A percentile compares a stretch with the other conserved stretches of the same genome.
Evolutionary conservation across 73 alveolate genomes (phyloP).

Genomic region (Paramecium caudatum): DNA sequence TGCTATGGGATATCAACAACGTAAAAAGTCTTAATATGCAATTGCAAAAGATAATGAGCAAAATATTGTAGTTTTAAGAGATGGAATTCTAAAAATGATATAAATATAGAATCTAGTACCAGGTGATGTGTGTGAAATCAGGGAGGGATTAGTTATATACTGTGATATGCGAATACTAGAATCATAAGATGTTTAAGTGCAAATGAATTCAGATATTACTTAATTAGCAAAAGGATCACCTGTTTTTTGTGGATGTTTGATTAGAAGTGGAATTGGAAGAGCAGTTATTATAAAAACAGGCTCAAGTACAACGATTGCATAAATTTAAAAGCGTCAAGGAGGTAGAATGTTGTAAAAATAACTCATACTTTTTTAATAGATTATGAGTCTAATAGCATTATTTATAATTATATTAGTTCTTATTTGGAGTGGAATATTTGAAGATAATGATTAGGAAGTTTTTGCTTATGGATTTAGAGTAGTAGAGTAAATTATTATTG

Average conservation of each 20-base stretch:
- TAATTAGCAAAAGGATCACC: slow-evolving; percentile 9
- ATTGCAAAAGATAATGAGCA: slow-evolving; percentile 1
- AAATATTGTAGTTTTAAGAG: neutral
- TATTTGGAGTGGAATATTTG: slow-evolving; percentile 22
- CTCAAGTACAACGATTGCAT: slow-evolving; percentile 59
- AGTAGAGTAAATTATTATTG: slow-evolving; percentile 20
- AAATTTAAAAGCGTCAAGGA: slow-evolving; percentile 9
- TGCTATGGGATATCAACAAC: slow-evolving; percentile 31
- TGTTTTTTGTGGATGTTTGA: slow-evolving; percentile 36
- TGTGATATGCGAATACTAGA: slow-evolving; percentile 49
- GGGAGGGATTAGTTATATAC: slow-evolving; percentile 10
- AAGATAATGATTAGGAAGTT: neutral
- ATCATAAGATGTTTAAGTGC: slow-evolving; percentile 35
- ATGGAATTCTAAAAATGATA: neutral
- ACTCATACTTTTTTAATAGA: slow-evolving; percentile 10
- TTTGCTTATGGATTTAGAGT: slow-evolving; percentile 54
- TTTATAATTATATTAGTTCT: slow-evolving; percentile 9
- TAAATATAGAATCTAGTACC: neutral
- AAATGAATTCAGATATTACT: slow-evolving; percentile 33
- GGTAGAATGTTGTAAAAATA: slow-evolving; percentile 1
- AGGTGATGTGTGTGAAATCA: slow-evolving; percentile 26
- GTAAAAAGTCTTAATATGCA: slow-evolving; percentile 54
- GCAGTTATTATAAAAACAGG: slow-evolving; percentile 58
- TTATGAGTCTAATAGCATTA: slow-evolving; percentile 13
- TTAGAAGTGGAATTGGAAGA: slow-evolving; percentile 41